Percentiles rank a stretch among this genome's conserved stretches.
Conservation (phyloP, 441 rosid species). For the Biscutella laevigata region DNA sequence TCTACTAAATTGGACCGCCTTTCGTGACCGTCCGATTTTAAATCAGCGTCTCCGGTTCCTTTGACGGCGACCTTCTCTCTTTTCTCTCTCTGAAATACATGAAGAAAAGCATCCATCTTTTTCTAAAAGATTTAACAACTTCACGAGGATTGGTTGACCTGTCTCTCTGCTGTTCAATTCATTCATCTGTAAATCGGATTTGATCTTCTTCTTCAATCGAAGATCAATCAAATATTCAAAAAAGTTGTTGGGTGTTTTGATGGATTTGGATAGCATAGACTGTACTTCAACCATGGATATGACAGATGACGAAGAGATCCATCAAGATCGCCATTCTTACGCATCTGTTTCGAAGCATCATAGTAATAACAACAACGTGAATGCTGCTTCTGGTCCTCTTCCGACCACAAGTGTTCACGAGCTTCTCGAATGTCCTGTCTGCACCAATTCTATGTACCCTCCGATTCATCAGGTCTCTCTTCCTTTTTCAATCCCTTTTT, state of each 20-base stretch:
- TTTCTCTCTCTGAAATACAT: conserved; percentile 12
- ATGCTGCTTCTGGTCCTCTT: conserved; percentile 34
- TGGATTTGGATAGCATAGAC: conserved; percentile 75
- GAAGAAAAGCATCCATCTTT: conserved; percentile 35
- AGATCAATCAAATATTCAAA: conserved; percentile 3
- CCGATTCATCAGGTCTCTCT: conserved; percentile 67
- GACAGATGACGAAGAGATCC: conserved; percentile 81
- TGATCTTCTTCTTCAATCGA: conserved; percentile 10
- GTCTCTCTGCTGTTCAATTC: conserved; percentile 3
- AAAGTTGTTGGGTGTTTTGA: too few relatives aligned
- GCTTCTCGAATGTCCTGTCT: conserved; percentile 75
- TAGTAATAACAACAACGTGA: conserved; percentile 28
- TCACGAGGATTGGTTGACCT: conserved; percentile 29
- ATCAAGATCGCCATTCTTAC: conserved; percentile 45
- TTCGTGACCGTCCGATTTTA: conserved; percentile 35
- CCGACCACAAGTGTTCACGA: conserved; percentile 67
- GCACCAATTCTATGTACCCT: conserved; percentile 81
- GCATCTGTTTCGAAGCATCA: conserved; percentile 58
- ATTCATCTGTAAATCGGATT: not conserved
- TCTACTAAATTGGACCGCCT: conserved; percentile 20
- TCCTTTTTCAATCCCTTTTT: not conserved
- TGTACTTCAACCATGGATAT: conserved; percentile 63
- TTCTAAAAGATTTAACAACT: conserved; percentile 15
- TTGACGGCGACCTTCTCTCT: conserved; percentile 27
- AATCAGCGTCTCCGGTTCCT: conserved; percentile 31